Base-by-base conservation (phyloP, 257 asterid species). In the Cinchona pubescens region DNA sequence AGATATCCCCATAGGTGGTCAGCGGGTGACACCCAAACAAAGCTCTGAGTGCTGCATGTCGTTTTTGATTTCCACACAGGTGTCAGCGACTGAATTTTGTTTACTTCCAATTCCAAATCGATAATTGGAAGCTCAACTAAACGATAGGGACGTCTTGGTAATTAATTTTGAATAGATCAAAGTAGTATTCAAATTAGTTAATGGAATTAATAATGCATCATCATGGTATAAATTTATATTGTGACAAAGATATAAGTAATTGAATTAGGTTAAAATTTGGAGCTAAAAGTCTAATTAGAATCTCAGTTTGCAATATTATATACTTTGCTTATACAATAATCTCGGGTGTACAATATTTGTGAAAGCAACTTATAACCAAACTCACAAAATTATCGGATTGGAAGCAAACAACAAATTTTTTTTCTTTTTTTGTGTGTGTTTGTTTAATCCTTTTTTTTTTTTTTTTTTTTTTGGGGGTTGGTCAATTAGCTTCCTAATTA, bases 281-380 rank as follows among this genome's bases (percentile, higher is more conserved):
- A 32, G 73, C 85, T 79, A 73, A 78, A 80, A 81, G 82, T 75
- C 79, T 65, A 72, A 58, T 62, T 38, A 71, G 72, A 78, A 82
- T 83, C 81, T 55, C 65, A 74, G 77, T 73, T 66, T 72, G 13
- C 19, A 66, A 74, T 72, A 58, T 53, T 1, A 49, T 79, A 71
- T 13, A 23, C 46, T 35, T 71, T 71, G 40, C 49, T 23, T 56
- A 2, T 9, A n/a, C 0, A 58, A 56, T 46, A 58, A 64, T 73
- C 69, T 65, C 68, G 49, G 49, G 61, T 55, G 48, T 40, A 73
- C 67, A 76, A 78, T 64, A 82, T 87, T 75, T 71, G 48, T 78
- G 94, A 89, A 78, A 87, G 90, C 79, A 72, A 89, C 89, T 45
- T 53, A 10, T 82, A 13, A 89, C 91, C 94, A 84, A 89, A 87